Evolutionary conservation across 2,329 filamentous ascomycete genomes (phyloP).

Genomic region (Aspergillus unguis): DNA sequence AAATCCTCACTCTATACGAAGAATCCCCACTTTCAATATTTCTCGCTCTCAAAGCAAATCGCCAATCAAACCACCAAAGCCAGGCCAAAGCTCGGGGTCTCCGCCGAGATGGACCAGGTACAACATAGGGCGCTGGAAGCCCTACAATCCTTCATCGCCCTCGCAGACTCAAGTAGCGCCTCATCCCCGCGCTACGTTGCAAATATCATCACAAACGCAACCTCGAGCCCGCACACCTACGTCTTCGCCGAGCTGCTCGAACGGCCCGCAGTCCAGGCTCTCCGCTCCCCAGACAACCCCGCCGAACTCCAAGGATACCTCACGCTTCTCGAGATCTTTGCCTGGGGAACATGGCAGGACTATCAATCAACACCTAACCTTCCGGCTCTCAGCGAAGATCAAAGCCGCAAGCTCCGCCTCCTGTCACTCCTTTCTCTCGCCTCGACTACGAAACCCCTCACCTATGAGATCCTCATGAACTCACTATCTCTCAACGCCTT

Average conservation of each 20-base stretch:
- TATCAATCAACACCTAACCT: constrained; percentile 65
- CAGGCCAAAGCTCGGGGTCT: neutral
- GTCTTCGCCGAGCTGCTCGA: constrained; percentile 92
- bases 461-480: constrained; percentile 66
- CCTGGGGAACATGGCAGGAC: constrained; percentile 81
- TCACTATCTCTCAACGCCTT: constrained; percentile 64
- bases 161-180: constrained; percentile 72
- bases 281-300: constrained; percentile 54
- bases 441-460: constrained; percentile 63
- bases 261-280: constrained; percentile 71
- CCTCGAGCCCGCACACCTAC: constrained; percentile 83
- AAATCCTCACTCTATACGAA: neutral
- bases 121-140: constrained; percentile 56
- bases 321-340: constrained; percentile 79
- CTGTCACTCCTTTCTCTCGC: constrained; percentile 83
- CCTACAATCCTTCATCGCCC: constrained; percentile 79
- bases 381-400: constrained; percentile 67
- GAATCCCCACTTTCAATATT: neutral
- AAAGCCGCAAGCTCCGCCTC: constrained; percentile 82
- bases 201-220: constrained; percentile 83
- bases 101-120: constrained; percentile 42
- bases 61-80: neutral
- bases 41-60: too few species aligned
- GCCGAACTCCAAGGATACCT: constrained; percentile 63
- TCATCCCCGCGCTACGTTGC: constrained; percentile 75